phyloP scores from a whole-genome alignment of 495 filamentous ascomycete species.

The Podospora fimiseda region DNA sequence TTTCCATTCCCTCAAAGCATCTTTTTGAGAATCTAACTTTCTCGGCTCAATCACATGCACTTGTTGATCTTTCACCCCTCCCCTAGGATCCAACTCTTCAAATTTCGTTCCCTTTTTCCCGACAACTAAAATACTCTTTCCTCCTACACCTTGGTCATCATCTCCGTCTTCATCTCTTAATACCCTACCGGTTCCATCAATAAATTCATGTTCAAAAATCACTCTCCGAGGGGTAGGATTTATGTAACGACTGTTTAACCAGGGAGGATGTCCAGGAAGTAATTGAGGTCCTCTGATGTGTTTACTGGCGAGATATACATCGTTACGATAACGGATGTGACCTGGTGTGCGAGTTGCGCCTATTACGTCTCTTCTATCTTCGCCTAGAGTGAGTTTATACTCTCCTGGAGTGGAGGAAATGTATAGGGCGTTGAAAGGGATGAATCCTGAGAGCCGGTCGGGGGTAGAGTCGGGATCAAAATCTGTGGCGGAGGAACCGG shows the following conservation, averaged over 20 bases:
- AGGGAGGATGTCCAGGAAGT: background rate
- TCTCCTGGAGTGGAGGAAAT: conserved; percentile 33
- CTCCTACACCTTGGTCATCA: background rate
- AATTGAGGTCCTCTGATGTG: background rate
- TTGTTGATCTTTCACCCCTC: background rate
- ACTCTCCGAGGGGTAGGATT: background rate
- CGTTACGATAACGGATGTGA: conserved; percentile 20
- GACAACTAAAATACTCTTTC: background rate
- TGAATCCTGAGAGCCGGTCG: conserved; percentile 36
- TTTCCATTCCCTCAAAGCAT: background rate
- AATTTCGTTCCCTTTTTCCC: background rate
- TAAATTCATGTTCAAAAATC: conserved; percentile 21
- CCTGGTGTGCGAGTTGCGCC: conserved; percentile 37
- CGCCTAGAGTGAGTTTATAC: conserved; percentile 34
- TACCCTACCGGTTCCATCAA: conserved; percentile 6
- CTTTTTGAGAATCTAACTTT: background rate
- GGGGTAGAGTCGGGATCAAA: background rate
- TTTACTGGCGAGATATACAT: background rate
- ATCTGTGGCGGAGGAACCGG: conserved; percentile 7
- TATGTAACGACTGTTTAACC: background rate
- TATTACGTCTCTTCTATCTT: conserved; percentile 39
- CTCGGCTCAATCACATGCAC: background rate
- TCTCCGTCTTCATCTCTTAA: conserved; percentile 12
- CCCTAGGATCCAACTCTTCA: background rate
- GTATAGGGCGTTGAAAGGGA: conserved; percentile 40